Conservation (phyloP, 371 early-diverging fungal genomes). For the Dichotomocladium elegans region DNA sequence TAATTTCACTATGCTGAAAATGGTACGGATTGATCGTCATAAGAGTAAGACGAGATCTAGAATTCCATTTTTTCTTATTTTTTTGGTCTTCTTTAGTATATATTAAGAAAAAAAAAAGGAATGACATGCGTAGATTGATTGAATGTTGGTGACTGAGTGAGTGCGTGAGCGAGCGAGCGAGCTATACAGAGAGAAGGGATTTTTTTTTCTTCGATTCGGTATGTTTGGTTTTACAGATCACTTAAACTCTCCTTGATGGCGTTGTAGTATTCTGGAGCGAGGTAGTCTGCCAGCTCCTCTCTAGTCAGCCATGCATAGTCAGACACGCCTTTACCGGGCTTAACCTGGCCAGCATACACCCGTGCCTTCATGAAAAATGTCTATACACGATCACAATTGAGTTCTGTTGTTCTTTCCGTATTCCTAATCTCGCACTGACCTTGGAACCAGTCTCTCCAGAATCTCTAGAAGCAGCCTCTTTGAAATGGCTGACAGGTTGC, state of each 20-base stretch:
- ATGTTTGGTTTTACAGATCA: conserved; percentile 57
- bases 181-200: no score
- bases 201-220: no score
- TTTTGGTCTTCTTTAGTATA: no score
- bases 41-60: no score
- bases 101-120: no score
- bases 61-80: no score
- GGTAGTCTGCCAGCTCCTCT: conserved; percentile 69
- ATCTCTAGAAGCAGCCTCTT: conserved; percentile 38
- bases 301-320: conserved; percentile 90
- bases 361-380: conserved; percentile 84
- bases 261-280: conserved; percentile 70
- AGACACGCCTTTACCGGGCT: conserved; percentile 49
- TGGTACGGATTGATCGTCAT: no score
- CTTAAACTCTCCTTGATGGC: conserved; percentile 74
- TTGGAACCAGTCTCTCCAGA: conserved; percentile 25
- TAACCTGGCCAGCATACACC: conserved; percentile 75
- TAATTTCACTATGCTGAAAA: no score
- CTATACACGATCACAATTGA: conserved; percentile 6
- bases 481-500: conserved; percentile 74
- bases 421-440: conserved; percentile 5
- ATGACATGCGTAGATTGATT: no score
- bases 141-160: no score
- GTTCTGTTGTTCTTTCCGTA: not conserved
- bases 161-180: no score